Conservation (phyloP, 441 rosid species). For the Syzygium syzygioides region DNA sequence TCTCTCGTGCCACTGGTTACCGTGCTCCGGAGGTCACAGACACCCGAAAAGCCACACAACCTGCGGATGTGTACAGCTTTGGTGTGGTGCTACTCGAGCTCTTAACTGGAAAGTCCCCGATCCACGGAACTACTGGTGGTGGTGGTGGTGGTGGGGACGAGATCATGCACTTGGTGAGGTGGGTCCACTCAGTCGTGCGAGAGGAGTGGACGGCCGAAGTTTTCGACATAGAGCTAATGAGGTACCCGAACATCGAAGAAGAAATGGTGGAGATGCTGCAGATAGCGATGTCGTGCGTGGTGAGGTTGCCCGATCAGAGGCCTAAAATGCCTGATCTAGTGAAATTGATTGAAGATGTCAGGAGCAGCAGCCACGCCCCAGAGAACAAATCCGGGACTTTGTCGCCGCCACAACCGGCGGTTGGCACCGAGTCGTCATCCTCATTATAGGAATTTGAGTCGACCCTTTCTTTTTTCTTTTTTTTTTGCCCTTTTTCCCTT, state of each 20-base stretch:
- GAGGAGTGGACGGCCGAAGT: slow-evolving; percentile 84
- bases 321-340: slow-evolving; percentile 58
- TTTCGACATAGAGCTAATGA: slow-evolving; percentile 65
- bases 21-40: slow-evolving; percentile 65
- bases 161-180: slow-evolving; percentile 63
- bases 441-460: background rate
- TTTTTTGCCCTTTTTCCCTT: background rate
- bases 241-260: slow-evolving; percentile 60
- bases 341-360: slow-evolving; percentile 58
- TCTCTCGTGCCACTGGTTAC: slow-evolving; percentile 45
- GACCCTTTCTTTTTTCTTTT: background rate
- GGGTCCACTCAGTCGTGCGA: slow-evolving; percentile 78
- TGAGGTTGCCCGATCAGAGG: slow-evolving; percentile 45
- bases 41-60: slow-evolving; percentile 56
- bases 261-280: slow-evolving; percentile 80
- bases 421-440: background rate
- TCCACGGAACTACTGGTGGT: slow-evolving; percentile 30
- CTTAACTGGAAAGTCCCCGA: slow-evolving; percentile 65
- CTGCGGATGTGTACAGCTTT: slow-evolving; percentile 63
- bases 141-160: slow-evolving; percentile 37
- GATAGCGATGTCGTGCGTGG: slow-evolving; percentile 64
- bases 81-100: slow-evolving; percentile 65
- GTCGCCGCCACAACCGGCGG: background rate
- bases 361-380: slow-evolving; percentile 55
- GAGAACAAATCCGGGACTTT: slow-evolving; percentile 47